Evolutionary conservation across 2,329 filamentous ascomycete species (phyloP).

Genomic region (Aurifilum marmelostoma): DNA sequence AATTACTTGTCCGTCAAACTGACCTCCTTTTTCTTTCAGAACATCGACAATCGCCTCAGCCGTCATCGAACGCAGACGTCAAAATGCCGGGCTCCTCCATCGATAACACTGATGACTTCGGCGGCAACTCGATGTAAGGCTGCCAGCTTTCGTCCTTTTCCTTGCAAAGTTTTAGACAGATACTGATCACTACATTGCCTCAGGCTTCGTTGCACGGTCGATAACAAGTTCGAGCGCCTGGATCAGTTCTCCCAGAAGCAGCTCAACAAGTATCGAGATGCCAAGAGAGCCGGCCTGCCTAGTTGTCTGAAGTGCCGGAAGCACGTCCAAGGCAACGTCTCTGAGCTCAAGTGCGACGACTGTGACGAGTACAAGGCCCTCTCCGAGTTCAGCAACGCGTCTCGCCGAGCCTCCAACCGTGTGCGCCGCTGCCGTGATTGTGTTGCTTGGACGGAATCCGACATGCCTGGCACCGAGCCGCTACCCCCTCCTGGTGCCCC

Average conservation of each 20-base stretch:
- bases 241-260: constrained; percentile 25
- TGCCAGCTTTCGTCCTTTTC: neutral
- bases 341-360: constrained; percentile 20
- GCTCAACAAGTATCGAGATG: constrained; percentile 23
- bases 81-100: neutral
- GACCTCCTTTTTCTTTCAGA: too few relatives aligned
- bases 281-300: constrained; percentile 4
- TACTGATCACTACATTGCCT: neutral
- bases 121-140: neutral
- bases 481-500: constrained; percentile 21
- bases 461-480: constrained; percentile 9
- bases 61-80: neutral
- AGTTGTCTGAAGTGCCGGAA: constrained; percentile 23
- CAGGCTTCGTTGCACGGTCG: constrained; percentile 24
- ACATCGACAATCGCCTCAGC: neutral
- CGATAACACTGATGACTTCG: too few relatives aligned
- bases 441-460: constrained; percentile 20
- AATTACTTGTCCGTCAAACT: too few relatives aligned
- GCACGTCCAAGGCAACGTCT: constrained; percentile 12
- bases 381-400: constrained; percentile 20
- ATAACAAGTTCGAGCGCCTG: constrained; percentile 23
- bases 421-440: constrained; percentile 25
- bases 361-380: constrained; percentile 16
- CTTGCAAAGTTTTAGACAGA: neutral
- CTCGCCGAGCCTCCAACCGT: constrained; percentile 12